Conservation (phyloP, 441 rosid species). For the Dalechampia spathulata region DNA sequence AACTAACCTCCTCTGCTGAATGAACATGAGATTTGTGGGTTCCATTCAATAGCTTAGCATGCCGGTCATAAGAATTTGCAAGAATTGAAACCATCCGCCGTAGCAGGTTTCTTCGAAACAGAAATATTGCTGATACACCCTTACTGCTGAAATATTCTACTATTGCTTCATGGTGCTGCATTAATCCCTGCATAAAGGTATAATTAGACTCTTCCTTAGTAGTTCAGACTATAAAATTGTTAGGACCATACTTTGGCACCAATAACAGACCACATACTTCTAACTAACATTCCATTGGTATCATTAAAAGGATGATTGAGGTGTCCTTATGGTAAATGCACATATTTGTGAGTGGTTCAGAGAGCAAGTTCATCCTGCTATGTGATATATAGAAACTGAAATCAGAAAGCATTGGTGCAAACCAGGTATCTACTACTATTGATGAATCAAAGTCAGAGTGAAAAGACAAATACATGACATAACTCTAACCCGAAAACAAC, state of each 20-base stretch:
- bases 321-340: too few relatives aligned
- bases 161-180: conserved; percentile 56
- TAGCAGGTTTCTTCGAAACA: conserved; percentile 70
- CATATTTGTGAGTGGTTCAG: neutral
- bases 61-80: conserved; percentile 79
- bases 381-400: neutral
- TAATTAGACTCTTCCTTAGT: neutral
- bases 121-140: conserved; percentile 67
- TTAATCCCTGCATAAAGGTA: conserved; percentile 48
- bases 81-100: conserved; percentile 81
- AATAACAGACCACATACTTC: too few relatives aligned
- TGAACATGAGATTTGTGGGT: conserved; percentile 97
- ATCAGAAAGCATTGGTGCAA: neutral
- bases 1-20: conserved; percentile 65
- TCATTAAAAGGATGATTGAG: too few relatives aligned
- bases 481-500: neutral
- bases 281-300: too few relatives aligned
- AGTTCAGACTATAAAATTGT: neutral
- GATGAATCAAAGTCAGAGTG: neutral
- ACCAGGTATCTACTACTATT: neutral
- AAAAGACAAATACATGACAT: neutral
- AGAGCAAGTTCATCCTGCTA: neutral
- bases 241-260: neutral
- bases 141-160: conserved; percentile 70
- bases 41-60: conserved; percentile 88